Evolutionary conservation across 2,329 filamentous ascomycete species (phyloP).

Genomic region (Pseudogymnoascus sp.): DNA sequence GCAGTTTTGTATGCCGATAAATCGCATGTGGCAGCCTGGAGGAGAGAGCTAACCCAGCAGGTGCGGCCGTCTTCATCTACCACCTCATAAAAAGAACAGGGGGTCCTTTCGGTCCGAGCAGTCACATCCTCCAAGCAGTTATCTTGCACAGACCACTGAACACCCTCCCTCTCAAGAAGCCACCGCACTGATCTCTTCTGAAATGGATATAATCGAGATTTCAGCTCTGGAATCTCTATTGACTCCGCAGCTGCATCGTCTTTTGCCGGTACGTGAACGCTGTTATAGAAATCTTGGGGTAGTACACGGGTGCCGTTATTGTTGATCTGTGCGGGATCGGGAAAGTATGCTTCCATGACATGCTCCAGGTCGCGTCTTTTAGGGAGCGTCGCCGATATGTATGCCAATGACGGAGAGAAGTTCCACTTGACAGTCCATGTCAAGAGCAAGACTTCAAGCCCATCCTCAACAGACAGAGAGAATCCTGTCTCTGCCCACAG

Average conservation of each 20-base stretch:
- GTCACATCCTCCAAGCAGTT: background rate
- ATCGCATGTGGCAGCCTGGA: slow-evolving; percentile 50
- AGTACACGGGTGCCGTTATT: slow-evolving; percentile 29
- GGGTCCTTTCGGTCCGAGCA: background rate
- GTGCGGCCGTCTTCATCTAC: slow-evolving; percentile 38
- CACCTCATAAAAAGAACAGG: slow-evolving; percentile 34
- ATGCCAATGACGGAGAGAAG: slow-evolving; percentile 19
- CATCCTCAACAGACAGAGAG: slow-evolving; percentile 15
- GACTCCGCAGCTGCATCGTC: slow-evolving; percentile 31
- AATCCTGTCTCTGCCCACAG: slow-evolving; percentile 24
- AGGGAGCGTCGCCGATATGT: slow-evolving; percentile 12
- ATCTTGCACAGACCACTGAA: slow-evolving; percentile 34
- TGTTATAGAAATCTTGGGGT: slow-evolving; percentile 59
- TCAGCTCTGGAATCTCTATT: slow-evolving; percentile 37
- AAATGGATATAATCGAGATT: slow-evolving; percentile 58
- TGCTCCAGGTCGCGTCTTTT: slow-evolving; percentile 21
- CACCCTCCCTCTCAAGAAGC: slow-evolving; percentile 60
- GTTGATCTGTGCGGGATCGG: slow-evolving; percentile 14
- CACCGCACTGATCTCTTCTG: slow-evolving; percentile 64
- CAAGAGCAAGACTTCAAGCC: slow-evolving; percentile 18
- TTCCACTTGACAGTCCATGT: slow-evolving; percentile 26
- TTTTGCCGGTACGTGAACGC: slow-evolving; percentile 53
- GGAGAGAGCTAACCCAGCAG: slow-evolving; percentile 54
- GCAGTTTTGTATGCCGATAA: slow-evolving; percentile 34
- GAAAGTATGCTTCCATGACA: slow-evolving; percentile 22